Conservation (phyloP, 2,329 filamentous ascomycete genomes). For the Myrmaecium sp. region DNA sequence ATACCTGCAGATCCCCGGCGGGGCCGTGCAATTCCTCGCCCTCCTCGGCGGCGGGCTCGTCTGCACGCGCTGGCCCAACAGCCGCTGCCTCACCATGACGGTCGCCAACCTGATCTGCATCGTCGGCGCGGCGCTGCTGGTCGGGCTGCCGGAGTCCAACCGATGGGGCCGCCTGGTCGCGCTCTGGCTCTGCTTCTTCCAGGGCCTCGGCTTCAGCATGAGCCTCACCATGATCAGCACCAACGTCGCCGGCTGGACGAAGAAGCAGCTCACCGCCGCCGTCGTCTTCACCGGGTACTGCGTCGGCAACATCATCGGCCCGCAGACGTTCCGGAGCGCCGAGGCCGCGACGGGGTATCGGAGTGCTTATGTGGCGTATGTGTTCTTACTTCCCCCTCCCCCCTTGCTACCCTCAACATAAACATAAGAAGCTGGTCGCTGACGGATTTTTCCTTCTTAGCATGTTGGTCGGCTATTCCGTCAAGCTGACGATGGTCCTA, state of each 20-base stretch:
- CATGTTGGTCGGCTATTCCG: constrained; percentile 39
- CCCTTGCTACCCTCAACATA: neutral
- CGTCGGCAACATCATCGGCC: constrained; percentile 37
- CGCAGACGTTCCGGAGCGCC: constrained; percentile 33
- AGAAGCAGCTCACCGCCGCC: constrained; percentile 36
- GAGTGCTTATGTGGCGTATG: constrained; percentile 29
- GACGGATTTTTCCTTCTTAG: constrained; percentile 10
- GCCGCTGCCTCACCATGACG: constrained; percentile 38
- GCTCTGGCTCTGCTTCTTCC: constrained; percentile 40
- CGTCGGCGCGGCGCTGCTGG: constrained; percentile 33
- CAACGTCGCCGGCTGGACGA: constrained; percentile 38
- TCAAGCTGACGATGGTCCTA: constrained; percentile 34
- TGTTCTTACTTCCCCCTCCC: constrained; percentile 1
- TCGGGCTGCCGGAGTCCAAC: constrained; percentile 31
- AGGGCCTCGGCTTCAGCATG: constrained; percentile 36
- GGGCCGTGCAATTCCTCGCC: constrained; percentile 38
- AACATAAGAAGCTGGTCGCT: too few species aligned
- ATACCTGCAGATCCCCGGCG: constrained; percentile 43
- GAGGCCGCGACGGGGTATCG: constrained; percentile 35
- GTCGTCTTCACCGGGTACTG: constrained; percentile 37
- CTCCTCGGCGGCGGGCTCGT: constrained; percentile 32
- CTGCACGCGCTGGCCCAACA: constrained; percentile 35
- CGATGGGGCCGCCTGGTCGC: constrained; percentile 42
- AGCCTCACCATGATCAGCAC: constrained; percentile 35
- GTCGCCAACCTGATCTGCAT: constrained; percentile 39